Base-by-base conservation (phyloP, 768 basidiomycete species). In the Pholiota microspora region DNA sequence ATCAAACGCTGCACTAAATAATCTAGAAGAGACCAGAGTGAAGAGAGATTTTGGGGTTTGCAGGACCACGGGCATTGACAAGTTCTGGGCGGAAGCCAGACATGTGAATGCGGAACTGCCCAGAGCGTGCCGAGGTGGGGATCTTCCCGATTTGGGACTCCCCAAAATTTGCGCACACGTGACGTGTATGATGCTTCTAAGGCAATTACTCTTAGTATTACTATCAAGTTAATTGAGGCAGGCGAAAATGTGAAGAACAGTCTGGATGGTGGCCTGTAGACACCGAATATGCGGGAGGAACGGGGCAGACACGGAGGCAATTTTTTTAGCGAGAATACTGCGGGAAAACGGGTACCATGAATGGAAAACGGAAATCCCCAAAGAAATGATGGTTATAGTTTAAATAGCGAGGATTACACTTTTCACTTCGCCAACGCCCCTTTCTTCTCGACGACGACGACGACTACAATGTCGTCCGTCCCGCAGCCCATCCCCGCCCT, bases 361-460 rank as follows among this genome's bases (percentile, higher is more conserved):
- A 40, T 40, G 38, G 18, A 40, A 16, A 21, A 16, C 38, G 18
- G 23, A 49, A 51, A 58, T 58, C 64, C 66, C 66, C 66, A 67
- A 67, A 64, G 57, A 63, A 64, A 59, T 64, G 62, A 62, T 64
- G 59, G 38, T 36, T 48, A 48, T 36, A 54, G 49, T 49, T 59
- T 62, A 66, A 62, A 63, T 60, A 67, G 55, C 51, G 54, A 55
- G 57, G 53, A 53, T 34, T 28, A 28, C 16, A 3, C 42, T 48
- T 42, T 10, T 57, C 51, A 25, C 50, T 53, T 29, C 53, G 55
- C 47, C 53, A 46, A 44, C 57, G 44, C 53, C 53, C 46, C 54
- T 47, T 45, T 36, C 56, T 45, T 48, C 56, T 54, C 55, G 50
- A 35, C 55, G 44, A 48, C 57, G 56, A 46, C 59, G 55, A 28